Evolutionary conservation across 805 yeast species (phyloP).

Genomic region (Metschnikowia hibisci): DNA sequence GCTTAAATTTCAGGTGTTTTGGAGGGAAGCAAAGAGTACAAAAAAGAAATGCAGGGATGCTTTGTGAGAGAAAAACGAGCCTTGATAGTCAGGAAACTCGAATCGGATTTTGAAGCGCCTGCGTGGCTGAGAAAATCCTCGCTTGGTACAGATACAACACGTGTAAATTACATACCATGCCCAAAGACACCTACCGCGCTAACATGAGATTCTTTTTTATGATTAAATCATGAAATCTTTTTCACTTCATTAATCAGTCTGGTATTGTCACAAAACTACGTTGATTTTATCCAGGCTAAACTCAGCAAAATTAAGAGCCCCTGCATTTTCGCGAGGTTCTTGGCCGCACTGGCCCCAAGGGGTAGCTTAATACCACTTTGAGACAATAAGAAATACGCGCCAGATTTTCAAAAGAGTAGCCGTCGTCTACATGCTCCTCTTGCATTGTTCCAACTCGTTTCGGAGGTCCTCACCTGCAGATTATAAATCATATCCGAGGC

Average conservation of each 20-base stretch:
- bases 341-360: neutral
- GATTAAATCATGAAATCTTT: too few species aligned
- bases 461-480: neutral
- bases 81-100: neutral
- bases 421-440: too few species aligned
- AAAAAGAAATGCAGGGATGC: constrained; percentile 3
- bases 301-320: neutral
- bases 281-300: neutral
- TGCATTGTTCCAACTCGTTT: neutral
- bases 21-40: constrained; percentile 1
- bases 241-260: too few species aligned
- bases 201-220: too few species aligned
- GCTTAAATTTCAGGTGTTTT: neutral
- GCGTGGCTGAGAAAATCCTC: constrained; percentile 6
- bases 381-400: too few species aligned
- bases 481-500: neutral
- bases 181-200: too few species aligned
- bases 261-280: too few species aligned
- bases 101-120: constrained; percentile 2
- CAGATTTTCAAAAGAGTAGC: too few species aligned
- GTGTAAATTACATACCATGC: neutral
- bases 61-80: neutral
- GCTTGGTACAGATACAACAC: neutral
- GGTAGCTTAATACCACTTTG: too few species aligned
- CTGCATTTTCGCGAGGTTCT: constrained; percentile 2